Conservation (phyloP, 2,329 filamentous ascomycete species). For the Aspergillus ochraceus region DNA sequence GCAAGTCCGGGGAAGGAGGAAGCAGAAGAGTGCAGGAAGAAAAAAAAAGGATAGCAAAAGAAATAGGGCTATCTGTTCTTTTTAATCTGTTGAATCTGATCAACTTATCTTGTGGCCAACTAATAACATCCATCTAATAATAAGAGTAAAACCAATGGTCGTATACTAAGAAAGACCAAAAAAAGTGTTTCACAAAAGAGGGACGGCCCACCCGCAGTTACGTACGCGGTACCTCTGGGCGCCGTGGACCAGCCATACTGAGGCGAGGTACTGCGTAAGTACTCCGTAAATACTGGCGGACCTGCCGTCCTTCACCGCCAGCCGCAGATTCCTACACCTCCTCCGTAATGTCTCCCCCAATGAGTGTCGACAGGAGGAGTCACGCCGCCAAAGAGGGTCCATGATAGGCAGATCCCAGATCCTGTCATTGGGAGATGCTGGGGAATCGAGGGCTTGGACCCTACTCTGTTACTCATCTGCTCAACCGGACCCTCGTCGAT, state of each 20-base stretch:
- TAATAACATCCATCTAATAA: not conserved
- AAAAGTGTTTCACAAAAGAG: constrained; percentile 6
- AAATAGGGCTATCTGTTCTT: too few species aligned
- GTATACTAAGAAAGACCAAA: not conserved
- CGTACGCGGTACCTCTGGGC: constrained; percentile 5
- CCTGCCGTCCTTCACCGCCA: constrained; percentile 2
- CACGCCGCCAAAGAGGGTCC: too few species aligned
- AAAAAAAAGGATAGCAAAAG: not conserved
- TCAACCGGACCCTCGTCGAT: too few species aligned
- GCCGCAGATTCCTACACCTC: too few species aligned
- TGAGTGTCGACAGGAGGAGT: too few species aligned
- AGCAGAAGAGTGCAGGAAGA: not conserved
- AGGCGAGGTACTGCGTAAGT: not conserved
- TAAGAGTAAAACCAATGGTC: not conserved
- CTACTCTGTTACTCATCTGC: too few species aligned
- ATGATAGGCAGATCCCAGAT: too few species aligned
- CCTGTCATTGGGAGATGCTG: too few species aligned
- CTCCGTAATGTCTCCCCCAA: too few species aligned
- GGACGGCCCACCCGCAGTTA: constrained; percentile 12
- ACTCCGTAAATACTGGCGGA: not conserved
- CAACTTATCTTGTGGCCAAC: too few species aligned
- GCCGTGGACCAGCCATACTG: not conserved
- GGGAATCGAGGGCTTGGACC: too few species aligned
- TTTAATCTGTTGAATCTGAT: too few species aligned
- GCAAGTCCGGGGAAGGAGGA: not conserved